These are phyloP conservation scores for Gynostemma pentaphyllum DNA, from an alignment of 306 rosid genomes.

Conservation along the genomic window DNA sequence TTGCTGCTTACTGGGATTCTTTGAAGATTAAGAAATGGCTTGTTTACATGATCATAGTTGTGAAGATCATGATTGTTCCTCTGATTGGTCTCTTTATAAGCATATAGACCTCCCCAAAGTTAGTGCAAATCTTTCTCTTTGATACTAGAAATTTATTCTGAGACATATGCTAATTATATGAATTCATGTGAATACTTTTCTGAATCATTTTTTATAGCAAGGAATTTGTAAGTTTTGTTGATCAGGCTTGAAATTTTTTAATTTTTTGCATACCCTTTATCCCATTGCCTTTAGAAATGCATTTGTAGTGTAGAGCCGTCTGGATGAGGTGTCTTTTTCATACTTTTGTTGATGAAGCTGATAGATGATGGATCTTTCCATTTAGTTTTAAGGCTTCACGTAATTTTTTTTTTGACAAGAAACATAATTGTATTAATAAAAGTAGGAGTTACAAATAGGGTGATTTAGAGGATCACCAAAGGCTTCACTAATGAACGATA, in stretches of 20 bases:
- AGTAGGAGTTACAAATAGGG: too few species aligned
- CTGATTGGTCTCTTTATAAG: slow-evolving; percentile 85
- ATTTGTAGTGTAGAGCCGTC: not conserved
- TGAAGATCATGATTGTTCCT: slow-evolving; percentile 89
- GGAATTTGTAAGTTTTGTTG: not conserved
- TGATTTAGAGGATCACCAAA: too few species aligned
- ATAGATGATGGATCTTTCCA: not conserved
- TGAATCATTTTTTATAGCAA: not conserved
- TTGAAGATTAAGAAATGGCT: slow-evolving; percentile 39
- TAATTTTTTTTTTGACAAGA: too few species aligned
- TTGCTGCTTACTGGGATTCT: not conserved
- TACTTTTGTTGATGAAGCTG: not conserved
- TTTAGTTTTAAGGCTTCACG: not conserved
- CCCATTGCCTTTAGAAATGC: not conserved
- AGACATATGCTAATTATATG: not conserved
- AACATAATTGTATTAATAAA: too few species aligned
- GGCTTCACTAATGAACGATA: too few species aligned
- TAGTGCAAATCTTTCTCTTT: not conserved
- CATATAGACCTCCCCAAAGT: slow-evolving; percentile 88
- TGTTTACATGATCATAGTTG: slow-evolving; percentile 88
- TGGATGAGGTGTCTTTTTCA: not conserved
- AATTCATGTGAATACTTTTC: not conserved
- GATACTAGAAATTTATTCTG: not conserved
- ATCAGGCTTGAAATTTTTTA: not conserved
- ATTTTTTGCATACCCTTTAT: not conserved